Conservation (phyloP, 257 asterid genomes). For the Solanum chmielewskii region DNA sequence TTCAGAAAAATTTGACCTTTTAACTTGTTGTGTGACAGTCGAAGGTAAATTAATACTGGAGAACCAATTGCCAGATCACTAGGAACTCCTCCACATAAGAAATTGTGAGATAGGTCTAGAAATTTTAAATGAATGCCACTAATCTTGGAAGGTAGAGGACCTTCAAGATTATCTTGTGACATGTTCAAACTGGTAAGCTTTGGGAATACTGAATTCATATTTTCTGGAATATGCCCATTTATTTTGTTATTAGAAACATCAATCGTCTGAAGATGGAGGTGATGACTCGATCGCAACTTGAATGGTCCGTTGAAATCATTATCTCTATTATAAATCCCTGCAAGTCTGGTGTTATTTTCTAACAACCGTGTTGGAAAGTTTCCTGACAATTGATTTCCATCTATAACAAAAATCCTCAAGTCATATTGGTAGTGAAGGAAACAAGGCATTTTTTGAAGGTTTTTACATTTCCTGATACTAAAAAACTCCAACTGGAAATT, state of each 20-base stretch:
- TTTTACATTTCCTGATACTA: neutral
- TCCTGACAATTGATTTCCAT: neutral
- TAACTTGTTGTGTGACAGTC: neutral
- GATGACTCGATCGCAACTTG: neutral
- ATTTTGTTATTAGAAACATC: neutral
- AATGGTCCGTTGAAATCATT: neutral
- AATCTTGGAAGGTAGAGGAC: neutral
- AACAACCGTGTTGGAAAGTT: neutral
- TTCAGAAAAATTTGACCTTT: neutral
- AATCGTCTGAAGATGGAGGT: neutral
- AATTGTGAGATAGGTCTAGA: neutral
- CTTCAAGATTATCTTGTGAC: neutral
- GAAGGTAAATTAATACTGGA: fast-evolving
- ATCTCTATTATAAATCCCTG: neutral
- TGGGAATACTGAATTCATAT: neutral
- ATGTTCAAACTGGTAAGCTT: neutral
- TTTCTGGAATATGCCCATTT: neutral
- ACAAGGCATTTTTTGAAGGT: neutral
- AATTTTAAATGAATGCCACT: fast-evolving
- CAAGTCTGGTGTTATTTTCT: neutral
- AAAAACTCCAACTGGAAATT: neutral
- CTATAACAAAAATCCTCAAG: neutral
- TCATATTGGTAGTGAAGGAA: neutral
- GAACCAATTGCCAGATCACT: neutral
- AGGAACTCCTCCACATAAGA: neutral